Evolutionary conservation across 2,329 filamentous ascomycete species (phyloP), one percentile per base, ranked within the genome.

Genomic region (Myriosclerotinia curreyana): DNA sequence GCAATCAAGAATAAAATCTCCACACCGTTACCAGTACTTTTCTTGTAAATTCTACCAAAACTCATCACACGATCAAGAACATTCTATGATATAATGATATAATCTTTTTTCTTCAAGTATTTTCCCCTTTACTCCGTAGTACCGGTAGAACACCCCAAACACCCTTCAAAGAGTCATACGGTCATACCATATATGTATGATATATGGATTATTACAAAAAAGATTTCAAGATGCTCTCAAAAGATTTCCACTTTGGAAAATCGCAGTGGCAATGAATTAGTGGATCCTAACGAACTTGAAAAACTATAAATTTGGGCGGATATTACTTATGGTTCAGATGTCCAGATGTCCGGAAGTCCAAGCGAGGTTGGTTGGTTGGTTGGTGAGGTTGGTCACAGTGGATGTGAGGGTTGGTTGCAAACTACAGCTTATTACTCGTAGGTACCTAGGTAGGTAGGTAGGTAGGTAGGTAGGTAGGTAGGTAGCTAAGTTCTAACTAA

Each of bases 281-380:
- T 59, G 55, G 42, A 59, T 17, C 31, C 44, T 17, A 14, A 17
- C 12, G n/a, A 11, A 58, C 25, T 25, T 12, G 7, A 58, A 48
- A 54, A 58, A 44, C 40, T 58, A 11, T 7, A 58, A 58, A 58
- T 31, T 31, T 31, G 22, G n/a, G 20, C 54, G 54, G 54, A 58
- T 48, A 46, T 58, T 34, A 31, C 6, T 15, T 12, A 22, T 48
- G 55, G 28, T 58, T 42, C 28, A 58, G 55, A 58, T 58, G 55
- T 58, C 55, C 28, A 58, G 55, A 58, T 58, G 55, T 58, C 55
- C 55, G 55, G 42, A 48, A 48, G 55, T 48, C 28, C 55, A 48
- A 25, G 20, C 28, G 28, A 48, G 6, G 28, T 58, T 48, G 42
- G 12, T 36, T 36, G n/a, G 28, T 20, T 58, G 44, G 12, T 17